Percentiles rank a stretch among this genome's conserved stretches.
Conservation (phyloP, 495 filamentous ascomycete genomes). For the Penicillium coffeae region DNA sequence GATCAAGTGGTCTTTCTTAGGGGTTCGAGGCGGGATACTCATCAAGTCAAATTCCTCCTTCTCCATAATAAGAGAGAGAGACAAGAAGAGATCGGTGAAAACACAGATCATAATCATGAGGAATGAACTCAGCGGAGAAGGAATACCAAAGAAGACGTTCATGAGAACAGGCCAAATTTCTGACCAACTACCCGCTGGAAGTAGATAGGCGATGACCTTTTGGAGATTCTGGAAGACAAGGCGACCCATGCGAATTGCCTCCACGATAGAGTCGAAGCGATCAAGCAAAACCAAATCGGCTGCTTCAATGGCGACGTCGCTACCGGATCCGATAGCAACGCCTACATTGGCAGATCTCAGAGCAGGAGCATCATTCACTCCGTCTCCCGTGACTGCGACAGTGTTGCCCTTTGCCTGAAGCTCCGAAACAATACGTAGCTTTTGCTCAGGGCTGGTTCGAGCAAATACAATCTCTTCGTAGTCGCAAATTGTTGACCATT, state of each 20-base stretch:
- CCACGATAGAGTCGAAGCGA: conserved; percentile 62
- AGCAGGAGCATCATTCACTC: conserved; percentile 67
- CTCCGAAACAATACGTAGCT: conserved; percentile 68
- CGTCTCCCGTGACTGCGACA: conserved; percentile 76
- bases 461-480: conserved; percentile 69
- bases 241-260: conserved; percentile 60
- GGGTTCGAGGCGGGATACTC: conserved; percentile 56
- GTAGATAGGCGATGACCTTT: conserved; percentile 57
- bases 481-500: conserved; percentile 54
- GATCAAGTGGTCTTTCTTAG: conserved; percentile 56
- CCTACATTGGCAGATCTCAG: conserved; percentile 63
- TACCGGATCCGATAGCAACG: conserved; percentile 59
- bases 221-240: conserved; percentile 55
- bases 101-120: conserved; percentile 71
- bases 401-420: conserved; percentile 55
- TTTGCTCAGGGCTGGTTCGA: conserved; percentile 73
- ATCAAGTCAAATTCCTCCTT: conserved; percentile 67
- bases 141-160: conserved; percentile 68
- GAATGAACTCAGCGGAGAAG: conserved; percentile 63
- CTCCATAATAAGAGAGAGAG: conserved; percentile 67
- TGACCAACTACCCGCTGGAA: conserved; percentile 64
- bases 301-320: conserved; percentile 69
- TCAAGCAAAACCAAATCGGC: conserved; percentile 82
- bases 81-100: conserved; percentile 58
- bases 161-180: conserved; percentile 75